Evolutionary conservation across 2,329 filamentous ascomycete species (phyloP).

Genomic region (Cladorrhinum sp.): DNA sequence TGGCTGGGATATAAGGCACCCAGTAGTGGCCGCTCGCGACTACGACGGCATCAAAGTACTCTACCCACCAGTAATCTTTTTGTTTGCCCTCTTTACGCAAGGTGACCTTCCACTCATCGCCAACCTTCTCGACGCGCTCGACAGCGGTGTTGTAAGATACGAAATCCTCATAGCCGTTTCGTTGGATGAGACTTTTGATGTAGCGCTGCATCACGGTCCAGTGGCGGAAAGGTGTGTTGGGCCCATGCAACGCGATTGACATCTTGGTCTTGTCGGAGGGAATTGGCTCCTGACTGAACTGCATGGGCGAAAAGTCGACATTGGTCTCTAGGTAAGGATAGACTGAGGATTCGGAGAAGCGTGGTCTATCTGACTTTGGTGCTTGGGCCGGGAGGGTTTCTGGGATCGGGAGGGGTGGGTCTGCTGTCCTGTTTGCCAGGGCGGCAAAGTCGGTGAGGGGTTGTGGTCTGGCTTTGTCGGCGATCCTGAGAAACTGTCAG

Average conservation of each 20-base stretch:
- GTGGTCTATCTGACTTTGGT: constrained; percentile 41
- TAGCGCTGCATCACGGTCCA: constrained; percentile 57
- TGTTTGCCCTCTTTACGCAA: constrained; percentile 42
- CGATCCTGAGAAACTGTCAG: constrained; percentile 39
- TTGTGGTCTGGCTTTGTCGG: constrained; percentile 37
- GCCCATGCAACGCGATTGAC: constrained; percentile 49
- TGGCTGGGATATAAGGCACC: constrained; percentile 53
- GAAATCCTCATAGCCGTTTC: constrained; percentile 51
- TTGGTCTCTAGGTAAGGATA: constrained; percentile 67
- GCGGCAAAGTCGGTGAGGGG: constrained; percentile 43
- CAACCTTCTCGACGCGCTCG: constrained; percentile 53
- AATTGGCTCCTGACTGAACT: constrained; percentile 54
- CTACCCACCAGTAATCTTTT: constrained; percentile 60
- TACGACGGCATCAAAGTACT: constrained; percentile 60
- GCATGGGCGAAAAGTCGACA: constrained; percentile 57
- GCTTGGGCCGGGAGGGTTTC: constrained; percentile 44
- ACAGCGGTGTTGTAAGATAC: constrained; percentile 59
- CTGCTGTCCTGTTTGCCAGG: constrained; percentile 49
- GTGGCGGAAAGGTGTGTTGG: constrained; percentile 59
- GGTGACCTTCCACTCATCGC: constrained; percentile 51
- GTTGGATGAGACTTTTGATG: constrained; percentile 49
- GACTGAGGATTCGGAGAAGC: constrained; percentile 56
- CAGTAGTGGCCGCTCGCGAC: constrained; percentile 60
- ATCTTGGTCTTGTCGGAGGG: constrained; percentile 40
- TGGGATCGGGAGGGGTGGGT: constrained; percentile 48